Base-by-base conservation (phyloP, 371 early-diverging fungal genomes). In the Batkoa obscura region DNA sequence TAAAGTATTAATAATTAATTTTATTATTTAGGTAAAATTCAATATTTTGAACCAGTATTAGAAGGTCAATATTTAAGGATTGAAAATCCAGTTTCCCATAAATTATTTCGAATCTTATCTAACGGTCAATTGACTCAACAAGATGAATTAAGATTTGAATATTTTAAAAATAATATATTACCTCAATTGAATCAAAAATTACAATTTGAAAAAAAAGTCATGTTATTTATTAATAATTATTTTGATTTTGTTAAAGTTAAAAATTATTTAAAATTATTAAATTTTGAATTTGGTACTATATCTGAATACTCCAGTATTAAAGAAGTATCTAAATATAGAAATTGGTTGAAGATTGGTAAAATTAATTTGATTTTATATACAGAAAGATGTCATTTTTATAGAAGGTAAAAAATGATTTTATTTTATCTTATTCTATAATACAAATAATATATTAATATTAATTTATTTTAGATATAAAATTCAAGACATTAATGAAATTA, bases 161-260 rank as follows among this genome's bases (percentile, higher is more conserved):
- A 13, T 17, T n/a, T n/a, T 31, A 15, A 84, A 87, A 66, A 80
- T 84, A 47, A 68, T 91, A 62, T 75, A 96, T 43, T 87, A 88
- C 66, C 78, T 92, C 5, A 87, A 96, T n/a, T 85, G 86, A 8
- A 96, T 94, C 65, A 90, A 94, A 70, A 97, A 98, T 61, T 98
- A 82, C 75, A 88, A 94, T 6, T 79, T 42, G 85, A 88, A 58
- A 79, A 79, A 63, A 72, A 72, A 56, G 80, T 75, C 61, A 74
- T 78, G 3, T 86, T 86, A 64, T 81, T 72, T 5, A 71, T 77
- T 15, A 75, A 89, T 23, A 84, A 78, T n/a, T n/a, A n/a, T n/a
- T n/a, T n/a, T n/a, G n/a, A n/a, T n/a, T n/a, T n/a, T n/a, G n/a
- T n/a, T n/a, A n/a, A n/a, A n/a, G n/a, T n/a, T n/a, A n/a, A n/a